phyloP scores from a whole-genome alignment of 2,329 filamentous ascomycete genomes.

The Talaromyces pinophilus region DNA sequence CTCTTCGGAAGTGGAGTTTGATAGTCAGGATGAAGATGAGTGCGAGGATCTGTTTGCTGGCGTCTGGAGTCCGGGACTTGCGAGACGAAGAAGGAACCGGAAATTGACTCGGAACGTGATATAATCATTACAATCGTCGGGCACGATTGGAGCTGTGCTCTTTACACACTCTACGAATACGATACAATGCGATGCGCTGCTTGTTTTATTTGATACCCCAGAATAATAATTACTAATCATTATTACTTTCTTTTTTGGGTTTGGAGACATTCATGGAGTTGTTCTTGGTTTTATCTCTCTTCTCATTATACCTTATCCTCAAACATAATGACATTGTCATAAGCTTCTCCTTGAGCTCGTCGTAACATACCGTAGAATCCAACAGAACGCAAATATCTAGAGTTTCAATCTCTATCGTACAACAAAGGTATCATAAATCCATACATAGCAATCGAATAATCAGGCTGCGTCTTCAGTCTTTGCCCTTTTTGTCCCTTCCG shows the following conservation, averaged over 20 bases:
- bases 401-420: background rate
- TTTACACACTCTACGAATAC: background rate
- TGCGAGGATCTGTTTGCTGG: slow-evolving; percentile 66
- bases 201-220: slow-evolving; percentile 18
- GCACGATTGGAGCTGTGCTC: slow-evolving; percentile 3
- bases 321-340: background rate
- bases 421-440: slow-evolving; percentile 19
- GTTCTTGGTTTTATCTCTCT: background rate
- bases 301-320: background rate
- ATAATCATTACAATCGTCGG: background rate
- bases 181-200: background rate
- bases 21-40: slow-evolving; percentile 67
- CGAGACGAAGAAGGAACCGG: slow-evolving; percentile 48
- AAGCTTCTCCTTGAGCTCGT: background rate
- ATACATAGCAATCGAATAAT: background rate
- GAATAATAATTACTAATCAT: slow-evolving; percentile 7
- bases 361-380: background rate
- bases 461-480: slow-evolving; percentile 22
- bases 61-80: slow-evolving; percentile 60
- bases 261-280: background rate
- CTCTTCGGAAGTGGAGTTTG: slow-evolving; percentile 52
- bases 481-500: slow-evolving; percentile 22
- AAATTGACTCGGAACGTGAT: slow-evolving; percentile 27
- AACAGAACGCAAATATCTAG: background rate
- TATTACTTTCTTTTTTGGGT: background rate